These are phyloP conservation scores for Nakaseomyces uthaithaninus DNA, from an alignment of 1,139 yeast genomes.

Conservation along the genomic window DNA sequence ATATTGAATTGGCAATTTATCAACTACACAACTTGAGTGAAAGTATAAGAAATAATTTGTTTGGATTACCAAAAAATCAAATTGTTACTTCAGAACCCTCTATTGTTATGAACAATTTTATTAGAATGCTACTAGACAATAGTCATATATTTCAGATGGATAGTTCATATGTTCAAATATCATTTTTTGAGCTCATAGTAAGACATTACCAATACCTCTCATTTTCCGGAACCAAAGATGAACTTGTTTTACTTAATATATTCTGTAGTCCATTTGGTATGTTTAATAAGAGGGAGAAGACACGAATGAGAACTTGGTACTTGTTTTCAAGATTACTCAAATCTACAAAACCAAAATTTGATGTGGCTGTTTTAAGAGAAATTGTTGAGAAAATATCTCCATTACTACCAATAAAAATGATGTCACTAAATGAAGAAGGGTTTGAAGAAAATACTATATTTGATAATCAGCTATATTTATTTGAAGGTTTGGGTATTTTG, in stretches of 20 bases:
- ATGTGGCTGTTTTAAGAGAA: slow-evolving; percentile 43
- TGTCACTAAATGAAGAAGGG: slow-evolving; percentile 46
- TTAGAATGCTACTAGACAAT: slow-evolving; percentile 41
- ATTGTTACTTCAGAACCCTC: slow-evolving; percentile 56
- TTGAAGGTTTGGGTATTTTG: slow-evolving; percentile 70
- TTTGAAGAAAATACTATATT: slow-evolving; percentile 58
- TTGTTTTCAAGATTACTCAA: slow-evolving; percentile 76
- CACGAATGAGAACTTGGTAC: slow-evolving; percentile 84
- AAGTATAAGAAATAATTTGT: slow-evolving; percentile 62
- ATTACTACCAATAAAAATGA: slow-evolving; percentile 53
- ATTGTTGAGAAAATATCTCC: slow-evolving; percentile 43
- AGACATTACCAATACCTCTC: slow-evolving; percentile 63
- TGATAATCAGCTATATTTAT: slow-evolving; percentile 71
- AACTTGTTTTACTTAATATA: slow-evolving; percentile 55
- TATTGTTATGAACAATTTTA: slow-evolving; percentile 43
- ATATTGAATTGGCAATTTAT: slow-evolving; percentile 75
- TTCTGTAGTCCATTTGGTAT: slow-evolving; percentile 78
- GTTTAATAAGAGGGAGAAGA: slow-evolving; percentile 62
- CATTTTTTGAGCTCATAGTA: slow-evolving; percentile 76
- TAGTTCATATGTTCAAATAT: slow-evolving; percentile 73
- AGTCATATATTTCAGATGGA: slow-evolving; percentile 43
- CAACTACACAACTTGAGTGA: slow-evolving; percentile 77
- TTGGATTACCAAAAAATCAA: slow-evolving; percentile 58
- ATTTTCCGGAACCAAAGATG: slow-evolving; percentile 34
- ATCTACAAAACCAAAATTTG: slow-evolving; percentile 58